phyloP scores from a whole-genome alignment of 129 eudicot genomes.

The Ambrosia artemisiifolia region DNA sequence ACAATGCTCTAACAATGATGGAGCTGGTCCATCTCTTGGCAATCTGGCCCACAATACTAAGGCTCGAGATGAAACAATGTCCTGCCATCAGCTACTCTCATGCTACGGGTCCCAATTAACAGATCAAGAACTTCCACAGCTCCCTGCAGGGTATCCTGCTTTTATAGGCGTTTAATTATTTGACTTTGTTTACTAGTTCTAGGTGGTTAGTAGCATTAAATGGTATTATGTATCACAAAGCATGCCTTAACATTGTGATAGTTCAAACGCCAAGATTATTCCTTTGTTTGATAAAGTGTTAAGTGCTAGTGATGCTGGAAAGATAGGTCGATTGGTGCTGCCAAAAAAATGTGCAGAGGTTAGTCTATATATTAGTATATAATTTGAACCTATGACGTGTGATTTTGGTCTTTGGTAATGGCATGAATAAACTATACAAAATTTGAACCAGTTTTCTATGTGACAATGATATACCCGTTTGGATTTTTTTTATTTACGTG shows the following conservation, averaged over 20 bases:
- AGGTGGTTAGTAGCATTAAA: constrained; percentile 15
- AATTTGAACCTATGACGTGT: neutral
- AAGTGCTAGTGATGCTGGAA: constrained; percentile 94
- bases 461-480: neutral
- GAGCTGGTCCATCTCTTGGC: constrained; percentile 43
- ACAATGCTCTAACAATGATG: constrained; percentile 25
- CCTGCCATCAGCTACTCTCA: constrained; percentile 42
- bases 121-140: constrained; percentile 62
- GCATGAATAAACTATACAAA: too few species aligned
- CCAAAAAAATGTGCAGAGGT: constrained; percentile 99
- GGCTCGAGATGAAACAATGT: constrained; percentile 41
- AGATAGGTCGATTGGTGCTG: constrained; percentile 85
- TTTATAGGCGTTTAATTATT: neutral
- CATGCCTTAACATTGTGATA: constrained; percentile 29
- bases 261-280: constrained; percentile 61
- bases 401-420: neutral
- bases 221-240: constrained; percentile 1
- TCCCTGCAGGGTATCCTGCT: constrained; percentile 69
- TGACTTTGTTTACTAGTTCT: neutral
- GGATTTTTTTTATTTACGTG: neutral
- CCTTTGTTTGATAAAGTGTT: constrained; percentile 91
- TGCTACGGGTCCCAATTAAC: constrained; percentile 56
- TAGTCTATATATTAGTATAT: constrained; percentile 25
- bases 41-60: constrained; percentile 38
- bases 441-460: neutral